Evolutionary conservation across 2,329 filamentous ascomycete genomes (phyloP), one percentile per base, ranked within the genome.

Genomic region (Xylaria sp.): DNA sequence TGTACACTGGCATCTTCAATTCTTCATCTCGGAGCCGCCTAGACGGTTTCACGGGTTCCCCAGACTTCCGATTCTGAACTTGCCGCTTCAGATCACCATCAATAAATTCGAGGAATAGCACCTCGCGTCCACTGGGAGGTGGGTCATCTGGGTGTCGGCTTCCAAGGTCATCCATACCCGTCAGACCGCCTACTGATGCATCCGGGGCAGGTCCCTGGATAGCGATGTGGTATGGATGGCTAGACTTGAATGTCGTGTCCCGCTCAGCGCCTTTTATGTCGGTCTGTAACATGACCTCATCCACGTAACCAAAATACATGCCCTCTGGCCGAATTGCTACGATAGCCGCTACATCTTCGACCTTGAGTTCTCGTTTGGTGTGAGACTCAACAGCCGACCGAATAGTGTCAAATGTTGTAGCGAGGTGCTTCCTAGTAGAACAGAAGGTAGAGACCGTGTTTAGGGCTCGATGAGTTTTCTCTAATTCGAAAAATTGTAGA

Each of bases 401-500:
- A 47, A 99, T 90, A 5, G 90, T 97, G 15, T 95, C 90, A 67
- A 97, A 92, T 0, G 94, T 97, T 0, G 95, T 98, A 0, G 91
- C 88, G 27, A 98, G 83, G 70, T 98, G 91, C 73, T 96, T 97
- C 46, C 95, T 88, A 1, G 94, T 94, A 73, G 89, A 95, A 78
- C 92, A 96, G 73, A 99, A 98, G 0, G 95, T 98, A 70, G 92
- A 97, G 0, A 98, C 92, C 1, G 98, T 79, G 70, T 97, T 99
- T 62, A 99, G 79, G 1, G 95, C 94, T 63, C 88, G 86, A 74
- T 98, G 91, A 0, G 89, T 90, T 73, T 89, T 88, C 25, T 90
- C 87, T 8, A 98, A 82, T 41, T 82, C 80, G 58, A 86, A 89
- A 75, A 98, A 91, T 46, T 84, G 81, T 1, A 86, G 82, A 0